Base-by-base conservation (phyloP, 352 stramenopile genomes). In the Phytophthora sansomeana region DNA sequence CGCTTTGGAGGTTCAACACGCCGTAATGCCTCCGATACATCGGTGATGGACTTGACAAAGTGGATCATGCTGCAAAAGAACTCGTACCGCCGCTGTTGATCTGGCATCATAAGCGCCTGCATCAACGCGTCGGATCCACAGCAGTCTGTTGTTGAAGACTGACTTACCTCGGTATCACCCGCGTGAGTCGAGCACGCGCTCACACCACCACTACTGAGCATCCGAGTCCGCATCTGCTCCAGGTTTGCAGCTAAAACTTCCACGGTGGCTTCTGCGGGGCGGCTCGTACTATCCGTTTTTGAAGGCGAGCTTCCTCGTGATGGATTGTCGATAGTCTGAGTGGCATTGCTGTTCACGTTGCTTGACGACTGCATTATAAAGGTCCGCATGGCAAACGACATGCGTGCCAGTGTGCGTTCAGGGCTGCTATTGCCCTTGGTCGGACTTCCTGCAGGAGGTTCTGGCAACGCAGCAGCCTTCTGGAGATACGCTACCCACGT, bases 1-100 rank as follows among this genome's bases (percentile, higher is more conserved):
- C 85, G 81, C 49, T 93, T 89, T 26, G 59, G 1, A 8, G 82
- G 84, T 32, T 95, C 87, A 14, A 90, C 74, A 43, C 80, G 77
- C 13, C 87, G 83, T 16, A 95, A 63, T 36, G 78, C 70, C 62
- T 95, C 87, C 13, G 84, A 92, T 6, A 95, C 69, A 57, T 95
- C 87, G 4, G 87, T 95, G 66, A 93, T 90, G 9, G 78, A 68
- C 67, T 95, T 95, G 35, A 95, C 70, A 61, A 95, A 95, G 49
- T 81, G 72, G 62, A 92, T 90, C 81, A 92, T 91, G 17, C 67
- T 79, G 11, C 78, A 88, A 63, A 95, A 95, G 56, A 92, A 95
- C 68, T 92, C 80, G 63, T 92, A 92, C 16, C 87, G 81, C 11
- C 62, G 66, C 24, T 74, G 69, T 26, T 75, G 55, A 17, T 76